Percentiles rank a stretch among this genome's conserved stretches.
phyloP scores from a whole-genome alignment of 2,329 filamentous ascomycete species.

The Venturia pyrina region DNA sequence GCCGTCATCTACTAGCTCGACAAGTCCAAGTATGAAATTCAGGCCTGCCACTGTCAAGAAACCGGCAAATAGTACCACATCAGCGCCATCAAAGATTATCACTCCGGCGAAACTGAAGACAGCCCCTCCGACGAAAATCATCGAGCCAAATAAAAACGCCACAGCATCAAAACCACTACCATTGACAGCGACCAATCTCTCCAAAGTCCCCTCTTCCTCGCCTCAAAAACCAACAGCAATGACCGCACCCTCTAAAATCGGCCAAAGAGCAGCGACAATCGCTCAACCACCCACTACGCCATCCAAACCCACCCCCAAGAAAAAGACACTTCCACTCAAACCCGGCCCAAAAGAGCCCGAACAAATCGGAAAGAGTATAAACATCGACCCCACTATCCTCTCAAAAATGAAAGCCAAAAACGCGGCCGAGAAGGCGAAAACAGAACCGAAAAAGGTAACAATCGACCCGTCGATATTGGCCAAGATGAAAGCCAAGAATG shows the following conservation, averaged over 20 bases:
- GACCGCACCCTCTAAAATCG: background rate
- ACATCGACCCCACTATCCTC: slow-evolving; percentile 11
- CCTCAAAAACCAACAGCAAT: slow-evolving; percentile 1
- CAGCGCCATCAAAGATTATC: background rate
- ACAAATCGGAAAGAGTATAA: slow-evolving; percentile 9
- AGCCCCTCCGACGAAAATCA: background rate
- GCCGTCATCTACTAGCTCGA: background rate
- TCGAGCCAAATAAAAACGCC: background rate
- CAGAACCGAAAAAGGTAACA: slow-evolving; percentile 10
- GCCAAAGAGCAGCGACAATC: background rate
- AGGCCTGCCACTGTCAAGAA: background rate
- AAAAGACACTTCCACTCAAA: background rate
- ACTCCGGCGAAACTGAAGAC: background rate
- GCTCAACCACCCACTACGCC: background rate
- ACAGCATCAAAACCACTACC: background rate
- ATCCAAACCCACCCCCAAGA: background rate
- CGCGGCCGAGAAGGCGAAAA: background rate
- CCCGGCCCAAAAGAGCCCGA: background rate
- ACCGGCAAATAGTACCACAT: background rate
- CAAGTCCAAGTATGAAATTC: background rate
- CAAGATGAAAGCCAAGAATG: slow-evolving; percentile 7
- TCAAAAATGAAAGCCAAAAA: slow-evolving; percentile 8
- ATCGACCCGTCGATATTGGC: slow-evolving; percentile 10
- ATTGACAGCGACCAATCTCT: background rate
- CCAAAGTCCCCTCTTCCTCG: background rate